phyloP scores from a whole-genome alignment of 345 rosid genomes.

The Salix purpurea region DNA sequence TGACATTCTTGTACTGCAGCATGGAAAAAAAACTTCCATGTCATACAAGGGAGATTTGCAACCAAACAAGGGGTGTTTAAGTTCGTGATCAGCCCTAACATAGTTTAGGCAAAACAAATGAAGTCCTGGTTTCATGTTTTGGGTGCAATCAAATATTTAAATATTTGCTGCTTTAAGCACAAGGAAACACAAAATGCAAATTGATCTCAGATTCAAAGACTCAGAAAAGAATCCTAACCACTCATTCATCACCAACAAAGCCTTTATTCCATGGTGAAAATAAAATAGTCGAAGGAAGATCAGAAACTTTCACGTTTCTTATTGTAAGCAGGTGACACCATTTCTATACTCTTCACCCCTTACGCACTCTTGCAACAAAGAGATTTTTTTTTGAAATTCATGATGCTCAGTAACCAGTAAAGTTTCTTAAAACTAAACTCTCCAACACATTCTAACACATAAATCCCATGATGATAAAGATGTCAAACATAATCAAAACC shows the following conservation, averaged over 20 bases:
- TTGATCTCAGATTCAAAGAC: not conserved
- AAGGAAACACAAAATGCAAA: not conserved
- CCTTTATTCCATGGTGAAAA: not conserved
- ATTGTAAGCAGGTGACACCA: not conserved
- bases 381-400: not conserved
- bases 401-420: not conserved
- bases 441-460: not conserved
- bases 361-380: not conserved
- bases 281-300: not conserved
- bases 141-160: not conserved
- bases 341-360: not conserved
- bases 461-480: not conserved
- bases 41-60: not conserved
- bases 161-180: not conserved
- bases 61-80: not conserved
- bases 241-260: not conserved
- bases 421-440: not conserved
- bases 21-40: conserved; percentile 1
- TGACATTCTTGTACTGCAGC: conserved; percentile 81
- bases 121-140: not conserved
- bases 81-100: not conserved
- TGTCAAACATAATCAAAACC: not conserved
- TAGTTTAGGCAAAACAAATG: not conserved
- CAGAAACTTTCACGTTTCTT: not conserved
- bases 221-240: not conserved